These are phyloP conservation scores for Pholiota conissans DNA, from an alignment of 768 basidiomycete species.

Conservation along the genomic window DNA sequence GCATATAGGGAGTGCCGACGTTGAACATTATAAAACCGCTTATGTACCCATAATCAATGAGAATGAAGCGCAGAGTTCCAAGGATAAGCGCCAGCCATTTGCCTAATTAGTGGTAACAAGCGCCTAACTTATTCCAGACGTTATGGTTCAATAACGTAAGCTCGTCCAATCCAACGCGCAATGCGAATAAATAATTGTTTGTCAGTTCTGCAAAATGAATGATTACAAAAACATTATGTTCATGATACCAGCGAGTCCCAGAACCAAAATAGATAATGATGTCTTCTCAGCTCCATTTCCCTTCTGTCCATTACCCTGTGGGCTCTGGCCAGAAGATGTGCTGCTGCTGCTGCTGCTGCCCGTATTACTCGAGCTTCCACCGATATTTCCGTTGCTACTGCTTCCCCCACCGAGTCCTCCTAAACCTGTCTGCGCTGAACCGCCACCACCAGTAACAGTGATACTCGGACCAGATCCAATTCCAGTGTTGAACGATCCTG, in stretches of 20 bases:
- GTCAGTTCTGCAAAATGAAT: too few relatives aligned
- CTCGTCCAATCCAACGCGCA: too few relatives aligned
- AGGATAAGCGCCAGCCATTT: too few relatives aligned
- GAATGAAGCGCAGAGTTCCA: too few relatives aligned
- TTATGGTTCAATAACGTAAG: too few relatives aligned
- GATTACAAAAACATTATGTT: not conserved
- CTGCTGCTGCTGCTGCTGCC: not conserved
- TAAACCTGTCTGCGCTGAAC: not conserved
- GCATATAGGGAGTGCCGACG: too few relatives aligned
- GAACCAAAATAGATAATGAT: not conserved
- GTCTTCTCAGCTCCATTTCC: not conserved
- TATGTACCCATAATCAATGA: too few relatives aligned
- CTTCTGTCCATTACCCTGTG: not conserved
- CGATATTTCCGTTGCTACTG: not conserved
- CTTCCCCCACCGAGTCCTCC: not conserved
- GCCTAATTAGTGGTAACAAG: too few relatives aligned
- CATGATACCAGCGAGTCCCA: not conserved
- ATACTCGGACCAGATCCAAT: not conserved
- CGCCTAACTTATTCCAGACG: too few relatives aligned
- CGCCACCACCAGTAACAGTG: not conserved
- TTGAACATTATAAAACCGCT: too few relatives aligned
- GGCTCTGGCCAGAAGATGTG: not conserved
- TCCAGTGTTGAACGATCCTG: not conserved
- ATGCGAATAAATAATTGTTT: too few relatives aligned
- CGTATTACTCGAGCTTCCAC: not conserved